These are phyloP conservation scores for Aureobasidium lini DNA, from an alignment of 2,329 filamentous ascomycete species.

Conservation along the genomic window DNA sequence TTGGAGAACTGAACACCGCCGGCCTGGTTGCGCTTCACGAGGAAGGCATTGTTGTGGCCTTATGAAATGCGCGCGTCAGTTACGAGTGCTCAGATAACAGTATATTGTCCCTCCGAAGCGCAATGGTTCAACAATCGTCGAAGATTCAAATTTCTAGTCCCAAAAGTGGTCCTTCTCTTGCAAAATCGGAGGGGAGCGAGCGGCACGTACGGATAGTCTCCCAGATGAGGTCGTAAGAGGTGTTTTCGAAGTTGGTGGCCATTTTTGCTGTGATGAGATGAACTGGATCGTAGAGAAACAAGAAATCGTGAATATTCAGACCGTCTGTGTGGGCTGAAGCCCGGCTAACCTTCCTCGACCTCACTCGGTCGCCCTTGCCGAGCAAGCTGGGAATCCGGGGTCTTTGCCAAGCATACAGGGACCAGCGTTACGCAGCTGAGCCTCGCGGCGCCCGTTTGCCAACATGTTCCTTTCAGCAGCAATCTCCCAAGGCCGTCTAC, in stretches of 20 bases:
- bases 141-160: background rate
- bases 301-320: slow-evolving; percentile 1
- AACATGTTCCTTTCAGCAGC: background rate
- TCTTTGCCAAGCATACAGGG: background rate
- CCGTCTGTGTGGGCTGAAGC: slow-evolving; percentile 9
- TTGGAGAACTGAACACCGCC: slow-evolving; percentile 86
- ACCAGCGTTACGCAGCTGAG: background rate
- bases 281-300: background rate
- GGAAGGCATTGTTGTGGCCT: slow-evolving; percentile 85
- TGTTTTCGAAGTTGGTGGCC: slow-evolving; percentile 52
- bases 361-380: background rate
- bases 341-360: slow-evolving; percentile 10
- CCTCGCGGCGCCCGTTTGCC: background rate
- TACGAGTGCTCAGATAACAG: background rate
- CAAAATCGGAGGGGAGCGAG: background rate
- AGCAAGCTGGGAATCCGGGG: background rate
- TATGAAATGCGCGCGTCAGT: slow-evolving; percentile 15
- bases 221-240: slow-evolving; percentile 91
- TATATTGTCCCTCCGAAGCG: background rate
- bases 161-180: background rate
- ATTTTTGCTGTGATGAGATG: slow-evolving; percentile 47
- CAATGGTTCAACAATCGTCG: background rate
- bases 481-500: slow-evolving; percentile 1
- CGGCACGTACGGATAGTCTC: slow-evolving; percentile 77
- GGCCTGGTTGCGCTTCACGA: slow-evolving; percentile 77